Conservation (phyloP, 768 basidiomycete species). For the Auricularia sp. region DNA sequence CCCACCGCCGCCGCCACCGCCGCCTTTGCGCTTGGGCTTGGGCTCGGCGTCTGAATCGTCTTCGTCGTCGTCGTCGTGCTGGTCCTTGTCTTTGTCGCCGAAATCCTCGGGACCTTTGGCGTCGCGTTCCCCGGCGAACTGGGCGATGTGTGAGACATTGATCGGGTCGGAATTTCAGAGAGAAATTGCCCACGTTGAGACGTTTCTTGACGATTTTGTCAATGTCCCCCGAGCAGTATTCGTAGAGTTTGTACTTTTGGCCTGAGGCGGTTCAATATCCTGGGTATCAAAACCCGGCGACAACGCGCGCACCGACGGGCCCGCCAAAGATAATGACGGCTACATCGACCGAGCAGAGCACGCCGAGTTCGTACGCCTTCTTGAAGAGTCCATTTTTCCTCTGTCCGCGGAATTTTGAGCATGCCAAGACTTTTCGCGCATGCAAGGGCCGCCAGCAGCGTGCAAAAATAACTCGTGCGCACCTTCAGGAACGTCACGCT, state of each 20-base stretch:
- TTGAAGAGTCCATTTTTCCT: constrained; percentile 87
- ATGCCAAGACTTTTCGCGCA: background rate
- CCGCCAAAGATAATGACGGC: constrained; percentile 78
- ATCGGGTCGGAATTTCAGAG: background rate
- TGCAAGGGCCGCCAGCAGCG: background rate
- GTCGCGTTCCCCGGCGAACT: constrained; percentile 47
- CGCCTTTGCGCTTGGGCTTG: background rate
- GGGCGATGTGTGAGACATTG: background rate
- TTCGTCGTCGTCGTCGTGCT: constrained; percentile 17
- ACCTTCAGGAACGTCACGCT: constrained; percentile 88
- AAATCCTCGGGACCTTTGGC: constrained; percentile 41
- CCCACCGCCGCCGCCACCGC: background rate
- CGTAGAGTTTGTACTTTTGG: constrained; percentile 72
- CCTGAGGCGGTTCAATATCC: constrained; percentile 51
- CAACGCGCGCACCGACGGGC: constrained; percentile 12
- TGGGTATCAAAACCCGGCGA: constrained; percentile 1
- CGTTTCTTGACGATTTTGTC: constrained; percentile 63
- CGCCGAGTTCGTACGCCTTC: constrained; percentile 85
- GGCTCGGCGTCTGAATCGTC: background rate
- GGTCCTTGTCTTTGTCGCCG: constrained; percentile 23
- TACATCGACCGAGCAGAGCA: constrained; percentile 79
- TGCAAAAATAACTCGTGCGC: constrained; percentile 16
- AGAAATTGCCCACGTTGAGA: constrained; percentile 28
- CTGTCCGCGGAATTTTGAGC: constrained; percentile 26
- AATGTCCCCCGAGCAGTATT: constrained; percentile 67